phyloP scores from a whole-genome alignment of 495 filamentous ascomycete genomes.

The Tuber borchii region DNA sequence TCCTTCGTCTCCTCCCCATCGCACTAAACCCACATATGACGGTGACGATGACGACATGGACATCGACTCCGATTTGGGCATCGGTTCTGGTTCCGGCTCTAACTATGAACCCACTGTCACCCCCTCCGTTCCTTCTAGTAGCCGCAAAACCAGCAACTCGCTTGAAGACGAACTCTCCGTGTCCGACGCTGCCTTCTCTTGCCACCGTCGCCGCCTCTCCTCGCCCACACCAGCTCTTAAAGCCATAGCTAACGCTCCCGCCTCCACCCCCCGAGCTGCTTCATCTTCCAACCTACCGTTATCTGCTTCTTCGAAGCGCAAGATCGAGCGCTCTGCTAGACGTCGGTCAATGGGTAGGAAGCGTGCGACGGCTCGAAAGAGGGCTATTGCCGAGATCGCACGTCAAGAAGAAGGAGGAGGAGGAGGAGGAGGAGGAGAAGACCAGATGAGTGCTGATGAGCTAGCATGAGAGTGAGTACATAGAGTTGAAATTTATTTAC shows the following conservation, averaged over 20 bases:
- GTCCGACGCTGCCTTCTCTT: constrained; percentile 1
- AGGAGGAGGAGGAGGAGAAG: neutral
- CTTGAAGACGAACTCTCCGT: constrained; percentile 7
- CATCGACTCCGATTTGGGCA: neutral
- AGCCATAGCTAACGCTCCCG: neutral
- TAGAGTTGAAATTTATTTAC: neutral
- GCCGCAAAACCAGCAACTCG: neutral
- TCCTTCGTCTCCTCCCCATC: neutral
- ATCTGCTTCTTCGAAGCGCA: neutral
- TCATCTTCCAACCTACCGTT: neutral
- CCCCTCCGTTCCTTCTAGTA: neutral
- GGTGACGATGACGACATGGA: neutral
- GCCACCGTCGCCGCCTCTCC: neutral
- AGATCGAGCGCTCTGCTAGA: neutral
- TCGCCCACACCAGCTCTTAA: neutral
- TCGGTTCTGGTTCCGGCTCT: neutral
- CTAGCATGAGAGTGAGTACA: neutral
- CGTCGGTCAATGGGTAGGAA: neutral
- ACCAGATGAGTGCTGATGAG: neutral
- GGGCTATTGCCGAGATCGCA: neutral
- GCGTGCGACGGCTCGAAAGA: neutral
- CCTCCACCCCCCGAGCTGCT: neutral
- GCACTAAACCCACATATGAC: neutral
- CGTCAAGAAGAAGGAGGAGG: neutral
- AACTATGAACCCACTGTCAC: neutral